These are phyloP conservation scores for Cladosporium sp. DNA, from an alignment of 2,329 filamentous ascomycete species.

Conservation along the genomic window DNA sequence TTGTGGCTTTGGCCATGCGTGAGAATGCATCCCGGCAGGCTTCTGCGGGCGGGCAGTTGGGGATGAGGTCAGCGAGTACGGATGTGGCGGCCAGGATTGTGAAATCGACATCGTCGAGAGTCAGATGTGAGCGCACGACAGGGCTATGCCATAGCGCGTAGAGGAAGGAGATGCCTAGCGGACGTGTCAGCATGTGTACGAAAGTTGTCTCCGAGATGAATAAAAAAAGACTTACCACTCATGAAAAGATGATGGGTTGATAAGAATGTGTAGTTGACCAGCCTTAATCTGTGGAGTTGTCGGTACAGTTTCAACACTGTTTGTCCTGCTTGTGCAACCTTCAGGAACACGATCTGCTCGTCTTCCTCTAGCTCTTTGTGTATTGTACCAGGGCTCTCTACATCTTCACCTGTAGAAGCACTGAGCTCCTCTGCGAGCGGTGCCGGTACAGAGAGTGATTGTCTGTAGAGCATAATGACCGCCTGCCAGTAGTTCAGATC, in stretches of 20 bases:
- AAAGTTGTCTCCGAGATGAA: no score
- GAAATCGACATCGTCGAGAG: constrained; percentile 96
- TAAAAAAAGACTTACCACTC: constrained; percentile 66
- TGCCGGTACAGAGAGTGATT: constrained; percentile 75
- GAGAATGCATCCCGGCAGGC: constrained; percentile 94
- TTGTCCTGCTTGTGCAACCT: constrained; percentile 92
- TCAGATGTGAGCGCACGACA: constrained; percentile 79
- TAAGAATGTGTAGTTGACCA: constrained; percentile 95
- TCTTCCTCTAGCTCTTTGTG: constrained; percentile 71
- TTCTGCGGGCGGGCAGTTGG: constrained; percentile 93
- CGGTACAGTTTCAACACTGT: constrained; percentile 89
- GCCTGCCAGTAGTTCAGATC: constrained; percentile 98
- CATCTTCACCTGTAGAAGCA: constrained; percentile 54
- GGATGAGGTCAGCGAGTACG: constrained; percentile 85
- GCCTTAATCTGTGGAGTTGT: constrained; percentile 79
- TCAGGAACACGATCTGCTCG: constrained; percentile 87
- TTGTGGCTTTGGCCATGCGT: constrained; percentile 89
- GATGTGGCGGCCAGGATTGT: constrained; percentile 92
- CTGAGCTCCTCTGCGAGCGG: constrained; percentile 78
- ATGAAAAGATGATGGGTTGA: constrained; percentile 97
- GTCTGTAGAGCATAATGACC: constrained; percentile 91
- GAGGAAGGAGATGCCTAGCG: constrained; percentile 77
- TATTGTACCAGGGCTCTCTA: constrained; percentile 54
- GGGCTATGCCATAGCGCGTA: constrained; percentile 98
- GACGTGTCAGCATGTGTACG: constrained; percentile 8